These are phyloP conservation scores for Cordyceps militaris DNA, from an alignment of 2,329 filamentous ascomycete species.

Conservation along the genomic window DNA sequence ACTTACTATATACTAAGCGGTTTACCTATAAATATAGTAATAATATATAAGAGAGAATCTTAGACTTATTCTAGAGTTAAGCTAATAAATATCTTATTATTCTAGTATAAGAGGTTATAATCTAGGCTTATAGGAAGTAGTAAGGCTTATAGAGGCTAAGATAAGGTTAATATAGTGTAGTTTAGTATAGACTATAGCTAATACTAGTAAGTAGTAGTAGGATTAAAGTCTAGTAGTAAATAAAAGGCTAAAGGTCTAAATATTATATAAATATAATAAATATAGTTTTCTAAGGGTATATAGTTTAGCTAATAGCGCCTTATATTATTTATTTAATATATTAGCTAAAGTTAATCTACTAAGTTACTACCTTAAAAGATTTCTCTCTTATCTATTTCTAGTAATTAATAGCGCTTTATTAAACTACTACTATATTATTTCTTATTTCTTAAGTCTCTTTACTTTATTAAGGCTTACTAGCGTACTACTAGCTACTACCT, in stretches of 20 bases:
- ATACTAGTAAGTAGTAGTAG: background rate
- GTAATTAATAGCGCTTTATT: too few species aligned
- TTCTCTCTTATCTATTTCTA: too few species aligned
- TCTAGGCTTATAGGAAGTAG: conserved; percentile 1
- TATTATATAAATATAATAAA: background rate
- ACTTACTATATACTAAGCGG: background rate
- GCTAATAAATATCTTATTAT: background rate
- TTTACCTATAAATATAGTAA: background rate
- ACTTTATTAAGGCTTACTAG: too few species aligned
- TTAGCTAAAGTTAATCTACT: too few species aligned
- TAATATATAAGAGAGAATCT: conserved; percentile 2
- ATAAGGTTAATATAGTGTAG: background rate
- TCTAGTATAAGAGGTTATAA: background rate
- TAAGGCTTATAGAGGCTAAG: conserved; percentile 1
- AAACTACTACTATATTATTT: too few species aligned
- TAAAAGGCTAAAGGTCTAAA: background rate
- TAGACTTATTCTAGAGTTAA: background rate
- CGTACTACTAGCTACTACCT: too few species aligned
- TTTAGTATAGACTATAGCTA: background rate
- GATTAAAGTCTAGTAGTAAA: background rate
- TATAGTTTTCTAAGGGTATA: conserved; percentile 1
- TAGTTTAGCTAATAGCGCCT: conserved; percentile 1
- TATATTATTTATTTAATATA: too few species aligned
- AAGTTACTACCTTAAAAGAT: too few species aligned
- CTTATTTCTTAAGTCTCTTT: too few species aligned